A percentile compares a stretch with the other conserved stretches of the same genome.
Evolutionary conservation across 495 filamentous ascomycete species (phyloP).

Genomic region (Neurospora africana): DNA sequence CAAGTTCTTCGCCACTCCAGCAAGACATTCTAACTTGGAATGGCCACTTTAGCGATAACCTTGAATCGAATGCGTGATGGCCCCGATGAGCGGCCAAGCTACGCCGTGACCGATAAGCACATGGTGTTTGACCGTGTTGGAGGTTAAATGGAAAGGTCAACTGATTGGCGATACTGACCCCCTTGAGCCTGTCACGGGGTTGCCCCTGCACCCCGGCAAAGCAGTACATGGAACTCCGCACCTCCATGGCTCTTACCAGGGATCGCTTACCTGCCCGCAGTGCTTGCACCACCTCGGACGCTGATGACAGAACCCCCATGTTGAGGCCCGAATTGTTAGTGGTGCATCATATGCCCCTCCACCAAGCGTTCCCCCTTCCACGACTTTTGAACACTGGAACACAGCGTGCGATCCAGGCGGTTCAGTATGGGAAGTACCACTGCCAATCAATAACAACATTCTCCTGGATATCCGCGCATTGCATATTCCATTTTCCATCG

Average conservation of each 20-base stretch:
- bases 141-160: conserved; percentile 5
- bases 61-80: background rate
- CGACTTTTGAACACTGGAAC: background rate
- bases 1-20: background rate
- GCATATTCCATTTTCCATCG: background rate
- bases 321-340: background rate
- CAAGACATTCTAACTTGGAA: background rate
- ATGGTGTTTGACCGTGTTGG: no score
- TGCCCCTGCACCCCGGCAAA: background rate
- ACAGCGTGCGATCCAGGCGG: background rate
- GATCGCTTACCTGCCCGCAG: background rate
- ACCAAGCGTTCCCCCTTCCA: background rate
- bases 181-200: conserved; percentile 19
- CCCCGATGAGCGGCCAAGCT: background rate
- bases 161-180: conserved; percentile 18
- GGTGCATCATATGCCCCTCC: background rate
- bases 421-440: background rate
- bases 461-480: background rate
- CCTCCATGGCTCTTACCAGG: background rate
- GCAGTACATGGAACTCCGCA: background rate
- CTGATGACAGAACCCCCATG: background rate
- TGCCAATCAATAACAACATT: background rate
- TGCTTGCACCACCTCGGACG: background rate
- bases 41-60: background rate
- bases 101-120: background rate